Evolutionary conservation across 352 stramenopile species (phyloP).

Genomic region (Thraustochytrium striatum): DNA sequence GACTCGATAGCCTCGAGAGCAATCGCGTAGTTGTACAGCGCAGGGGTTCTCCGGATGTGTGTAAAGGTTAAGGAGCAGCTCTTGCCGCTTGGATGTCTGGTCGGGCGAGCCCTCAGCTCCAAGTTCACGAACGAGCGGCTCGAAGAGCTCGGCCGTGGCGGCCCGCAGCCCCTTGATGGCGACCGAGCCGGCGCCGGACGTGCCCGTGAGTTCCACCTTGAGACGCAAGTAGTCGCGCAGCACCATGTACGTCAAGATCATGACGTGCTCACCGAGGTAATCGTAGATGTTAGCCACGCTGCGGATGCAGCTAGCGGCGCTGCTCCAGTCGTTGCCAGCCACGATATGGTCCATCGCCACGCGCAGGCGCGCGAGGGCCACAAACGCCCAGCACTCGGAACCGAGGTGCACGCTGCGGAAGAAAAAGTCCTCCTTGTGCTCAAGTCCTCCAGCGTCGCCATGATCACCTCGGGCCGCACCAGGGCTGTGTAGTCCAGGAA

Average conservation of each 20-base stretch:
- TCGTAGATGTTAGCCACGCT: slow-evolving; percentile 49
- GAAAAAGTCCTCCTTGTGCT: slow-evolving; percentile 55
- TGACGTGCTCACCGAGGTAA: slow-evolving; percentile 55
- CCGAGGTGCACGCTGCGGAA: slow-evolving; percentile 54
- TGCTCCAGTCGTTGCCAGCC: slow-evolving; percentile 48
- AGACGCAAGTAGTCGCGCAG: slow-evolving; percentile 55
- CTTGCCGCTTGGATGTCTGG: no score
- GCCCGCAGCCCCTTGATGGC: slow-evolving; percentile 50
- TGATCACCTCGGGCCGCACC: slow-evolving; percentile 51
- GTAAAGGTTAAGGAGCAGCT: slow-evolving; percentile 51
- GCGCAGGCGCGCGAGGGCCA: slow-evolving; percentile 48
- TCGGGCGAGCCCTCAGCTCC: neutral
- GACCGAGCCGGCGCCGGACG: slow-evolving; percentile 48
- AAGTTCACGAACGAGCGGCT: slow-evolving; percentile 51
- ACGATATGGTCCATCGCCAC: slow-evolving; percentile 42
- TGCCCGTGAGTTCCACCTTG: slow-evolving; percentile 56
- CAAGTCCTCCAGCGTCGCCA: slow-evolving; percentile 51
- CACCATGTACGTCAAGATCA: slow-evolving; percentile 55
- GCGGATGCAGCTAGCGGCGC: slow-evolving; percentile 47
- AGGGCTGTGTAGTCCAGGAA: slow-evolving; percentile 52
- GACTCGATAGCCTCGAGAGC: slow-evolving; percentile 53
- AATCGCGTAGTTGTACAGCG: slow-evolving; percentile 54
- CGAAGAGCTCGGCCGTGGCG: slow-evolving; percentile 35
- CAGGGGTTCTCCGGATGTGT: slow-evolving; percentile 47
- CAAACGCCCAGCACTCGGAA: slow-evolving; percentile 56